A percentile compares a stretch with the other conserved stretches of the same genome.
Conservation (phyloP, 768 basidiomycete genomes). For the Clitopilus hobsonii region DNA sequence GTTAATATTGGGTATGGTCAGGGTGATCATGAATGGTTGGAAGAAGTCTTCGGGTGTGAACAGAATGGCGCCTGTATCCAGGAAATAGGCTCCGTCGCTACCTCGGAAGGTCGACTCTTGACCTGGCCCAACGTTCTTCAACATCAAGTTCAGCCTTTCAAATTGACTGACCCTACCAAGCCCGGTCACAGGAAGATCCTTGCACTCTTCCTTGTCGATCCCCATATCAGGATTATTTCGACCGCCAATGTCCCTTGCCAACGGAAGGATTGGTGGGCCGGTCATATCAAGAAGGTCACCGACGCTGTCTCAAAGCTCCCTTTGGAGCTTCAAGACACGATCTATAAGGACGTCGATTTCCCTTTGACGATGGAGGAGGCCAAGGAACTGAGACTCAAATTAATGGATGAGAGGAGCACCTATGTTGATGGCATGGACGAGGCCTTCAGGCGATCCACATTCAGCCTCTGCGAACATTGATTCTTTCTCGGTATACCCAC, state of each 20-base stretch:
- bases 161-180: conserved; percentile 25
- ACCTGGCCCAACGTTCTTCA: conserved; percentile 39
- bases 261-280: conserved; percentile 20
- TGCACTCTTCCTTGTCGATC: conserved; percentile 23
- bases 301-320: no score
- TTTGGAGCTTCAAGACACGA: no score
- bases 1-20: conserved; percentile 17
- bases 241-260: conserved; percentile 7
- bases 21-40: conserved; percentile 22
- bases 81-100: conserved; percentile 26
- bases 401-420: no score
- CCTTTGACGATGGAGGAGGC: no score
- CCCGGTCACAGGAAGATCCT: conserved; percentile 37
- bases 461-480: no score
- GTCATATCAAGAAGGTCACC: no score
- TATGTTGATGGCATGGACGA: no score
- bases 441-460: no score
- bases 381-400: no score
- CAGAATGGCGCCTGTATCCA: conserved; percentile 19
- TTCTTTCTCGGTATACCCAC: no score
- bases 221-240: conserved; percentile 7
- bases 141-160: conserved; percentile 33
- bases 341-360: no score
- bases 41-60: conserved; percentile 19
- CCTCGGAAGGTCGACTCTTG: conserved; percentile 28